Base-by-base conservation (phyloP, 306 rosid species). In the Prunus mira region DNA sequence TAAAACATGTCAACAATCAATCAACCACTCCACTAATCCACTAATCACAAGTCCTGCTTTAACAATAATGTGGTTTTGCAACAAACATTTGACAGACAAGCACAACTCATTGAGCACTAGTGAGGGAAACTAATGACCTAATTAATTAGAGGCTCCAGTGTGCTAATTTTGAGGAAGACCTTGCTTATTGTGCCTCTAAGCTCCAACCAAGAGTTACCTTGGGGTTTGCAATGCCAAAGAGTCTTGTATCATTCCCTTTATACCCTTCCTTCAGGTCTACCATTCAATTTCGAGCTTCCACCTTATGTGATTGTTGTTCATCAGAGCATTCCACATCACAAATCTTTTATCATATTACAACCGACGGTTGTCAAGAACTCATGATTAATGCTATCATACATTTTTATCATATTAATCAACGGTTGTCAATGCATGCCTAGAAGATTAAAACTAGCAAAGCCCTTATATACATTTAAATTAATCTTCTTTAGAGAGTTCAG, bases 81-180 rank as follows among this genome's bases (percentile, higher is more conserved):
- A 75, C 80, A 70, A 76, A 81, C 82, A 78, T 72, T 87, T 86
- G 87, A 82, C 90, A 89, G 96, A 88, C 96, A 90, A 81, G 72
- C 83, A 89, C 96, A 88, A 88, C 96, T 87, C 92, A 91, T 77
- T 79, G 43, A 86, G 93, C 98, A 91, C 94, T 93, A 82, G 72
- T 83, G 58, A 78, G 81, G 65, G 62, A 85, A 80, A 82, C 83
- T 61, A 69, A 82, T 67, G 61, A 79, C 55, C 74, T 70, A 63
- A 63, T 76, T 69, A 60, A 65, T 82, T 68, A 74, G 50, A 79
- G 79, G 83, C 83, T 84, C 82, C 82, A 80, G 74, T 86, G 78
- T 86, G 90, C 91, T 78, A 85, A 74, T 90, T 83, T 91, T 94
- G 83, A 90, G 97, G 97, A 84, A 27, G 71, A 79, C 79, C 84